Percentiles rank a stretch among this genome's conserved stretches.
Evolutionary conservation across 2,329 filamentous ascomycete genomes (phyloP).

Genomic region (Colletotrichum australisinense): DNA sequence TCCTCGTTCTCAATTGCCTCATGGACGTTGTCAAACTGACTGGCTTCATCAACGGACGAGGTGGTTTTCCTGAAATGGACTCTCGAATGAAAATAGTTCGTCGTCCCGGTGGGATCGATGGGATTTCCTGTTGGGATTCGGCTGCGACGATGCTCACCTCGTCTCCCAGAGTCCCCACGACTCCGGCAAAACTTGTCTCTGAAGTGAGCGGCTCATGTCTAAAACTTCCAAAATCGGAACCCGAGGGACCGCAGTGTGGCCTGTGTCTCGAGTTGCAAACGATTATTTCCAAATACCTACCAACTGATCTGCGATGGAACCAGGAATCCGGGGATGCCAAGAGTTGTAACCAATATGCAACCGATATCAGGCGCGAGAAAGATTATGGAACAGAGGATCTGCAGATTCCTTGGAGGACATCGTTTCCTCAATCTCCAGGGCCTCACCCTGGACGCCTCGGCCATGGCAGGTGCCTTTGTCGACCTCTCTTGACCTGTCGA

Average conservation of each 20-base stretch:
- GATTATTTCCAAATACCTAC: slow-evolving; percentile 2
- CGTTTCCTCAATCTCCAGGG: not conserved
- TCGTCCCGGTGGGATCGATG: not conserved
- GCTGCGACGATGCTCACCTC: slow-evolving; percentile 9
- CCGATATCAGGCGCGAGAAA: not conserved
- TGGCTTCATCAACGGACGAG: slow-evolving; percentile 9
- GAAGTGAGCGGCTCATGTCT: not conserved
- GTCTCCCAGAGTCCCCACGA: not conserved
- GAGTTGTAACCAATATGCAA: slow-evolving; percentile 21
- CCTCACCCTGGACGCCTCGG: slow-evolving; percentile 9
- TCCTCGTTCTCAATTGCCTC: not conserved
- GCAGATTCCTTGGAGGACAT: not conserved
- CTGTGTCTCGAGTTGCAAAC: slow-evolving; percentile 15
- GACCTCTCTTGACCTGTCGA: not conserved
- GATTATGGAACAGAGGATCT: slow-evolving; percentile 16
- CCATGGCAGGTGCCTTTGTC: slow-evolving; percentile 9
- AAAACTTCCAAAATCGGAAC: not conserved
- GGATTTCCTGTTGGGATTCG: not conserved
- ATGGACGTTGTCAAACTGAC: not conserved
- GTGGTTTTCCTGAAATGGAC: slow-evolving; percentile 1
- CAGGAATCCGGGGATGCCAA: slow-evolving; percentile 26
- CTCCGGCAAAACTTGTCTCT: slow-evolving; percentile 18
- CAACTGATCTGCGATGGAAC: slow-evolving; percentile 10
- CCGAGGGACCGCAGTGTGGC: slow-evolving; percentile 6
- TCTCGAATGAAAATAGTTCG: not conserved